Evolutionary conservation across 2,329 filamentous ascomycete species (phyloP), one percentile per base, ranked within the genome.

Genomic region (Penicillium thymicola): DNA sequence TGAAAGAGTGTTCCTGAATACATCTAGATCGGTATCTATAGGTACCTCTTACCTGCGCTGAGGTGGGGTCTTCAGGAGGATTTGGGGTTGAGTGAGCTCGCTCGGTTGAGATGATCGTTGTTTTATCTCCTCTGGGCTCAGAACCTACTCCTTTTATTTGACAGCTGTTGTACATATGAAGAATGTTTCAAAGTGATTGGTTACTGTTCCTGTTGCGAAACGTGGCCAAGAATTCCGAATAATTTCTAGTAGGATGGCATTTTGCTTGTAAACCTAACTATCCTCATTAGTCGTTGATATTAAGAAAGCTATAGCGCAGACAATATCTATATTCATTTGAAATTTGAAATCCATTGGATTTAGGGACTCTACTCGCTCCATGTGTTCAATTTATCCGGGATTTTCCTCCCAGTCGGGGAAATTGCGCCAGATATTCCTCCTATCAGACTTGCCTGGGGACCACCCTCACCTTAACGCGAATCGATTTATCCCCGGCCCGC

Each of bases 391-490:
- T 59, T 62, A 40, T 46, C 59, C 59, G 55, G 52, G 47, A 53
- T 63, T 63, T 65, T 62, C 63, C 63, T 60, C 55, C 62, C 63
- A 65, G 65, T 59, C 62, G 60, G 63, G 51, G 57, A 49, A 62
- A 55, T 58, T 0, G 28, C 18, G 7, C 10, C 28, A 38, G 36
- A 58, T 53, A 54, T 60, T 60, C 62, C 62, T 63, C 63, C 60
- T 63, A 65, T 64, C 60, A 44, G 54, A 59, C 32, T 18, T 27
- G 18, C 27, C 21, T 41, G 32, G 25, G 40, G 28, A 27, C n/a
- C 40, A 40, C 21, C 18, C 41, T 38, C 28, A 34, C 28, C 30
- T 38, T 41, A 59, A 55, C 51, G 27, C n/a, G 13, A 43, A 27
- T 25, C 32, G 27, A n/a, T 28, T 48, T 51, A 59, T 59, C 38